Conservation (phyloP, 179 eudicot species). For the Vitellaria paradoxa region DNA sequence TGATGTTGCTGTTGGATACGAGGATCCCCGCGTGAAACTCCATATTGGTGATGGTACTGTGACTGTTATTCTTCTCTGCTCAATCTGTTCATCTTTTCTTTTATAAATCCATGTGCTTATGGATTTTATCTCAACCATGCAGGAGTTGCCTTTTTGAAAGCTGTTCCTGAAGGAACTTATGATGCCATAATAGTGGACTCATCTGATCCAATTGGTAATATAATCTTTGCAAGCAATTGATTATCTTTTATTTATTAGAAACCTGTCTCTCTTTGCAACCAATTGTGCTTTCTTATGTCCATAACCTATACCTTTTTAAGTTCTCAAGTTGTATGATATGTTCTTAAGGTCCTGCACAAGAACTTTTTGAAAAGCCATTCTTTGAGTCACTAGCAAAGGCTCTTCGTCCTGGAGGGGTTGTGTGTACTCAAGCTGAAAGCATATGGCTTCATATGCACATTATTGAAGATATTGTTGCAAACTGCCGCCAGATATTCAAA, state of each 20-base stretch:
- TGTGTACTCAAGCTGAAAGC: conserved; percentile 95
- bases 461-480: conserved; percentile 86
- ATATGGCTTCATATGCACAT: conserved; percentile 99
- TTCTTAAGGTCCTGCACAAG: conserved; percentile 84
- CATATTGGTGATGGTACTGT: conserved; percentile 82
- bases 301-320: not conserved
- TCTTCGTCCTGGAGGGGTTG: conserved; percentile 94
- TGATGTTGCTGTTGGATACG: conserved; percentile 62
- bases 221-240: not conserved
- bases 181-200: conserved; percentile 93
- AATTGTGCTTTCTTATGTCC: not conserved
- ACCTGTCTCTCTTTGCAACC: not conserved
- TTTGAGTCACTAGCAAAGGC: conserved; percentile 81
- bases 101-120: not conserved
- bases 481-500: conserved; percentile 86
- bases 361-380: conserved; percentile 94
- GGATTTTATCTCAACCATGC: conserved; percentile 16
- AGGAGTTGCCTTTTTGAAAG: conserved; percentile 92
- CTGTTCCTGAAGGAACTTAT: conserved; percentile 74
- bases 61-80: not conserved
- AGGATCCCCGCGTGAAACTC: conserved; percentile 72
- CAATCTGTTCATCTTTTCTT: not conserved
- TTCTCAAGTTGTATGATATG: not conserved
- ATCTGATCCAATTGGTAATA: conserved; percentile 84
- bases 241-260: not conserved